phyloP scores from a whole-genome alignment of 1,139 yeast genomes.

The Maudiozyma humilis region DNA sequence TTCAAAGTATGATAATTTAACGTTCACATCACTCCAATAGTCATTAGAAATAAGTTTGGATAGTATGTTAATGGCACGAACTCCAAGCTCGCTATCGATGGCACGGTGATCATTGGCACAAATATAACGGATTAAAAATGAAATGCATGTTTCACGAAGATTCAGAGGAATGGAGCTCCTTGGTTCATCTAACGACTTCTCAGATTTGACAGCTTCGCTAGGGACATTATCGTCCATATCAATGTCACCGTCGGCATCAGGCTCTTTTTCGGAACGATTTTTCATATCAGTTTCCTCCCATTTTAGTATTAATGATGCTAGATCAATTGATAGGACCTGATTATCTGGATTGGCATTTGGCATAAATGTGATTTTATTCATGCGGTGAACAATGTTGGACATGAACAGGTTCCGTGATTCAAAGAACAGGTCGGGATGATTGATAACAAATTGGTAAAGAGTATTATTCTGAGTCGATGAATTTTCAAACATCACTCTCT shows the following conservation, averaged over 20 bases:
- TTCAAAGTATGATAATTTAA: slow-evolving; percentile 78
- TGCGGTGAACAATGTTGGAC: slow-evolving; percentile 83
- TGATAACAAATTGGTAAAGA: slow-evolving; percentile 82
- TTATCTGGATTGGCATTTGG: slow-evolving; percentile 77
- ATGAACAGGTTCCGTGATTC: slow-evolving; percentile 83
- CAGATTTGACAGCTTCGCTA: not conserved
- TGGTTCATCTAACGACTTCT: not conserved
- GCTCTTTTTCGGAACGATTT: slow-evolving; percentile 17
- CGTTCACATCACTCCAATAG: slow-evolving; percentile 81
- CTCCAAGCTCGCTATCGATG: slow-evolving; percentile 75
- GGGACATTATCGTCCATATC: slow-evolving; percentile 14
- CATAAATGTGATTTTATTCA: slow-evolving; percentile 82
- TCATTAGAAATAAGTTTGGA: slow-evolving; percentile 63
- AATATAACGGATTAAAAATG: slow-evolving; percentile 78
- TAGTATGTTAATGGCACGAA: slow-evolving; percentile 67
- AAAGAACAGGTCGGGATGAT: slow-evolving; percentile 76
- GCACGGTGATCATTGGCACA: slow-evolving; percentile 84
- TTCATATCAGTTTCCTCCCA: slow-evolving; percentile 63
- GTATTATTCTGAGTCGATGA: slow-evolving; percentile 65
- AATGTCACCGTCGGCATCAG: slow-evolving; percentile 28
- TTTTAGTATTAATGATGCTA: slow-evolving; percentile 72
- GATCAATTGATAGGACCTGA: slow-evolving; percentile 77
- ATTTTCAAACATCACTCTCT: slow-evolving; percentile 85
- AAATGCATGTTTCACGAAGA: slow-evolving; percentile 86
- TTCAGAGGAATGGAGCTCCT: slow-evolving; percentile 52